A percentile compares a stretch with the other conserved stretches of the same genome.
phyloP scores from a whole-genome alignment of 2,329 filamentous ascomycete genomes.

The Aspergillus proliferans region DNA sequence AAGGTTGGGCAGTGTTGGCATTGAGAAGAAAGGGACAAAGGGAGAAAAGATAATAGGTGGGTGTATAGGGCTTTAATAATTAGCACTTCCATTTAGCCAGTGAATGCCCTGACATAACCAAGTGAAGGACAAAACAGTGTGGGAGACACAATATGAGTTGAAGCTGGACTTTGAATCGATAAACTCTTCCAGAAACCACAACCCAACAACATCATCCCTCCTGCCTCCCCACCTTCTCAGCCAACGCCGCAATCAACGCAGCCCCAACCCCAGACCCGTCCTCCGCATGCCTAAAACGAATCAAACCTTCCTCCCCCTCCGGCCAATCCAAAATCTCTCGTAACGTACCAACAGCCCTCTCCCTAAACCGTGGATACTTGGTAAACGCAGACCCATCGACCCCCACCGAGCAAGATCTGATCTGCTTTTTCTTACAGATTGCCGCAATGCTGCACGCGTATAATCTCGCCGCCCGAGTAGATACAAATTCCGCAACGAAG shows the following conservation, averaged over 20 bases:
- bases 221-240: conserved; percentile 15
- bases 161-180: too few relatives aligned
- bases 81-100: too few relatives aligned
- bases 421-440: conserved; percentile 88
- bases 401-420: conserved; percentile 77
- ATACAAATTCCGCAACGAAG: conserved; percentile 84
- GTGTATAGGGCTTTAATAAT: too few relatives aligned
- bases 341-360: conserved; percentile 73
- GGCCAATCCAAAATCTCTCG: conserved; percentile 91
- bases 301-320: conserved; percentile 66
- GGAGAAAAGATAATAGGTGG: too few relatives aligned
- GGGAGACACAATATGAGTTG: too few relatives aligned
- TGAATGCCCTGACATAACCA: too few relatives aligned
- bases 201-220: not conserved
- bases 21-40: too few relatives aligned
- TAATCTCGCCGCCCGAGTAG: conserved; percentile 82
- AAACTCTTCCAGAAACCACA: too few relatives aligned
- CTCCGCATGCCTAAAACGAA: conserved; percentile 77
- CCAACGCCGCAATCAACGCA: conserved; percentile 70
- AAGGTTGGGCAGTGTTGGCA: too few relatives aligned
- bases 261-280: conserved; percentile 89
- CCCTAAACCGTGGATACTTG: conserved; percentile 97
- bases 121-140: too few relatives aligned
- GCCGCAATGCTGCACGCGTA: conserved; percentile 94
- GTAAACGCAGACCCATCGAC: conserved; percentile 96